These are phyloP conservation scores for Sclerotinia trifoliorum DNA, from an alignment of 2,329 filamentous ascomycete genomes.

Conservation along the genomic window DNA sequence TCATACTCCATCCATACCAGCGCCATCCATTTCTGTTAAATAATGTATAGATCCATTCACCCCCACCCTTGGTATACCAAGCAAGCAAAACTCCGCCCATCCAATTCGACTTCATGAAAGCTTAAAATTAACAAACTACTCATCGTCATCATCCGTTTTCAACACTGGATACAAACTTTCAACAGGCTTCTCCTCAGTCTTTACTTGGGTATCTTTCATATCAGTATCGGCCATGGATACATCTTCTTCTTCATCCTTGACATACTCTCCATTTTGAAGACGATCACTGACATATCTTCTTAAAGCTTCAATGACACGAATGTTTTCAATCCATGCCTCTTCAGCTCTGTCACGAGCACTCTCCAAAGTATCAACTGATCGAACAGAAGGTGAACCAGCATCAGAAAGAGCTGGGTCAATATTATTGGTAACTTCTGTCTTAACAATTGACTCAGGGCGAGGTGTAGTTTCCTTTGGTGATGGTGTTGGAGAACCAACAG, in stretches of 20 bases:
- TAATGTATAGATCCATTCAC: background rate
- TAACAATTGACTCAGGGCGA: slow-evolving; percentile 44
- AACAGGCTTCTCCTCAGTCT: slow-evolving; percentile 20
- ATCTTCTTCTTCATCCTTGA: slow-evolving; percentile 38
- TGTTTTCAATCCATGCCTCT: slow-evolving; percentile 64
- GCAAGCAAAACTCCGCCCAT: slow-evolving; percentile 2
- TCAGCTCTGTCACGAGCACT: slow-evolving; percentile 58
- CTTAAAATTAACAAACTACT: slow-evolving; percentile 7
- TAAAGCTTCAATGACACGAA: slow-evolving; percentile 62
- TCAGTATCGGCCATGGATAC: slow-evolving; percentile 29
- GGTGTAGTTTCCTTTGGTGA: slow-evolving; percentile 36
- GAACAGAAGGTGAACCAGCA: slow-evolving; percentile 55
- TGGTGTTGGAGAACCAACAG: slow-evolving; percentile 33
- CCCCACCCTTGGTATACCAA: slow-evolving; percentile 4
- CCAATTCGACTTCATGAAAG: background rate
- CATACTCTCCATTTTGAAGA: slow-evolving; percentile 57
- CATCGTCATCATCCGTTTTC: slow-evolving; percentile 28
- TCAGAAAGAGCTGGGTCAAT: slow-evolving; percentile 40
- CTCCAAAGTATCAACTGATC: slow-evolving; percentile 51
- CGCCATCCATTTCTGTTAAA: background rate
- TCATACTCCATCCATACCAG: background rate
- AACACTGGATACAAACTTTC: slow-evolving; percentile 33
- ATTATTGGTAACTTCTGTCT: slow-evolving; percentile 39
- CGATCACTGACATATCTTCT: slow-evolving; percentile 57
- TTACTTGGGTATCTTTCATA: slow-evolving; percentile 9